Evolutionary conservation across 202 grass and related monocot species (phyloP).

Genomic region (Musa balbisiana): DNA sequence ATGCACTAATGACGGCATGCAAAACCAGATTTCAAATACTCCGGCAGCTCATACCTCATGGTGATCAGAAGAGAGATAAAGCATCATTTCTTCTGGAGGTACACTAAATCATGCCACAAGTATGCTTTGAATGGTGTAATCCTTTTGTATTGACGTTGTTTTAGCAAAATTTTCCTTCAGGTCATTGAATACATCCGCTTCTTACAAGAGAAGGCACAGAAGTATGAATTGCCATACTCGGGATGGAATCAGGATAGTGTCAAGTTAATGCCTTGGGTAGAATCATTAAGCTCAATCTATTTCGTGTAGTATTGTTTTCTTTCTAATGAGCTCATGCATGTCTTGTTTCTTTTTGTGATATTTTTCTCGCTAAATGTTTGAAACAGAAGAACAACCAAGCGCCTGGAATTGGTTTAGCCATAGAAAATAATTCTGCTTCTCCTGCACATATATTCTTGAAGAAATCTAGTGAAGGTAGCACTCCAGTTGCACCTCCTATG

Average conservation of each 20-base stretch:
- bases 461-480: constrained; percentile 23
- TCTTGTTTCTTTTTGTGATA: neutral
- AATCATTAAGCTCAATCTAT: neutral
- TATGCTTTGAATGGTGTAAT: neutral
- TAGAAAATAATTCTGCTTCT: constrained; percentile 23
- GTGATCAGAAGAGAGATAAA: constrained; percentile 22
- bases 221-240: constrained; percentile 49
- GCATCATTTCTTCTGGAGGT: constrained; percentile 18
- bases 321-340: too few species aligned
- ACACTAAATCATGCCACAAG: neutral
- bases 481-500: constrained; percentile 1
- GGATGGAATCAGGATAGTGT: constrained; percentile 86
- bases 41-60: constrained; percentile 9
- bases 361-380: constrained; percentile 4
- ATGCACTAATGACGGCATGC: neutral
- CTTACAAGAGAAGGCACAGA: constrained; percentile 91
- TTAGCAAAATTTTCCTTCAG: constrained; percentile 24
- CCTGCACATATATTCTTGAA: constrained; percentile 31
- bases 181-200: constrained; percentile 97
- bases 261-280: constrained; percentile 90
- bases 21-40: constrained; percentile 18
- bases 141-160: neutral
- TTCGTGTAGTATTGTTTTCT: neutral
- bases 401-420: constrained; percentile 26
- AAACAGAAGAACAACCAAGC: constrained; percentile 39